Evolutionary conservation across 2,329 filamentous ascomycete genomes (phyloP), one percentile per base, ranked within the genome.

Genomic region (Aspergillus ustus): DNA sequence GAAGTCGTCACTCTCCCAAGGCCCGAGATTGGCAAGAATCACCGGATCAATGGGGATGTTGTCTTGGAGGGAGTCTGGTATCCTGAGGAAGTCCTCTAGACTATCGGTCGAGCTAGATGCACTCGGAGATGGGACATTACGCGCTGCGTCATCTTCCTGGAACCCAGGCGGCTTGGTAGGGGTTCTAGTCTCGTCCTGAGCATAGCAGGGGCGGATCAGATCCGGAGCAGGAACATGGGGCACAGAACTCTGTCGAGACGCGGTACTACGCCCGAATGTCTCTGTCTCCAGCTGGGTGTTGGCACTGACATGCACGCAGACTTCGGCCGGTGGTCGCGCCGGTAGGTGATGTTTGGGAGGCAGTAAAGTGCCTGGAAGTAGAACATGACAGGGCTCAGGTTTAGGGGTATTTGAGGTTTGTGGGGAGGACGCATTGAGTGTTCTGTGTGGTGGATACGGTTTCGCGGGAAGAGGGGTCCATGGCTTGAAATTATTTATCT

Each of bases 21-120:
- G 50, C 57, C 56, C 31, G 52, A 55, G 20, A 37, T 65, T 50
- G 53, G 61, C 59, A 60, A 67, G 65, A 56, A 67, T 65, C 52
- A 59, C 59, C 20, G 51, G 65, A 53, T 67, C 50, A 57, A 65
- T 64, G 31, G 61, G 61, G 59, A 66, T 64, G 59, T 57, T 52
- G 40, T 66, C 55, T 31, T 63, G 31, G 3, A 13, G 55, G 52
- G 19, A 7, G 55, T 55, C 61, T 57, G 40, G 45, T 43, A 59
- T 45, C 51, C 57, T 58, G 11, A 61, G 57, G 51, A 61, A 55
- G 45, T 59, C 49, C 37, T 59, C 57, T 28, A 59, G 40, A 48
- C 57, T 59, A 37, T 53, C 15, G 52, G 6, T 17, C 19, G 9
- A 59, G 40, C 57, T 53, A 48, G 40, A 53, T 48, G 46, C 46